Percentiles rank a stretch among this genome's conserved stretches.
Evolutionary conservation across 2,329 filamentous ascomycete species (phyloP).

Genomic region (Aspergillus sp.): DNA sequence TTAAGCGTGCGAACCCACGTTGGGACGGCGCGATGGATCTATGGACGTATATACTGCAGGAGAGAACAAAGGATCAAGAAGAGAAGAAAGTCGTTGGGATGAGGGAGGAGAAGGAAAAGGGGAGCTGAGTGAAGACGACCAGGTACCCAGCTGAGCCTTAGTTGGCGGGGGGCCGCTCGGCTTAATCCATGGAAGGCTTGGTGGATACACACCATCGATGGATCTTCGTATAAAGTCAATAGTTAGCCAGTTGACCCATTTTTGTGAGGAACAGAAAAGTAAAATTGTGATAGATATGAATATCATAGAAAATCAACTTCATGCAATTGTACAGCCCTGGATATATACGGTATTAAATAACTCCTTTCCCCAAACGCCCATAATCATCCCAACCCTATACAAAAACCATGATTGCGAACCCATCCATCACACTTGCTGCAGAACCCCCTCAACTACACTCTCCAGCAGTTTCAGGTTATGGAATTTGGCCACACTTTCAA

Average conservation of each 20-base stretch:
- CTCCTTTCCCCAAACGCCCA: background rate
- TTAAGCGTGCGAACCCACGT: too few relatives aligned
- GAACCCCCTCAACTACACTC: conserved; percentile 67
- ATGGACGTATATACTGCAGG: background rate
- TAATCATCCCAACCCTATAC: conserved; percentile 4
- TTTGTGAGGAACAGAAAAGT: too few relatives aligned
- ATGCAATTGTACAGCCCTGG: background rate
- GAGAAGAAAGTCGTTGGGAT: background rate
- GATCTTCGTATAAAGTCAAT: too few relatives aligned
- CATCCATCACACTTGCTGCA: conserved; percentile 39
- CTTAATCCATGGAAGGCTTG: background rate
- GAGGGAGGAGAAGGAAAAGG: background rate
- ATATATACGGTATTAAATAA: conserved; percentile 1
- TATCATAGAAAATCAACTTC: background rate
- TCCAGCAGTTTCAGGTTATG: conserved; percentile 81
- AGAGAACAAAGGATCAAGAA: background rate
- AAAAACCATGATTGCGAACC: conserved; percentile 6
- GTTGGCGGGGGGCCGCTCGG: background rate
- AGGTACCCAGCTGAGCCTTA: too few relatives aligned
- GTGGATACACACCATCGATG: too few relatives aligned
- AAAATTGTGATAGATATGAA: background rate
- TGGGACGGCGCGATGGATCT: background rate
- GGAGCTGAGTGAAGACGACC: too few relatives aligned
- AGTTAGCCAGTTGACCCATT: too few relatives aligned
- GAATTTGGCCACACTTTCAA: conserved; percentile 70